Base-by-base conservation (phyloP, 257 asterid genomes). In the Solanum clarkiae region DNA sequence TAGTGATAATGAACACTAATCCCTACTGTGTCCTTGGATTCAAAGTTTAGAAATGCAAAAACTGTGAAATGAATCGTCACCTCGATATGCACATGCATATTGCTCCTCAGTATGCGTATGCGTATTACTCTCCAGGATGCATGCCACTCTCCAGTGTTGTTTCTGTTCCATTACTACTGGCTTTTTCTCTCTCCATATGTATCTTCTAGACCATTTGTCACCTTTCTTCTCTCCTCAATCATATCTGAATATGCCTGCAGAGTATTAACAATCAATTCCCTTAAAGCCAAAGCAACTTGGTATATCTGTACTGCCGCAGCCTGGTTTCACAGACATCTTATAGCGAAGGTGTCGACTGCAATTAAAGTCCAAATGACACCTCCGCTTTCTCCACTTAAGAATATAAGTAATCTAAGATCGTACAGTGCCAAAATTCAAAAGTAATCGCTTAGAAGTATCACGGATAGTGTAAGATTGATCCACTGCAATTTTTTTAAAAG, bases 171-270 rank as follows among this genome's bases (percentile, higher is more conserved):
- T 72, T 71, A 82, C 55, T 84, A 82, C 55, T 84, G 84, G 57
- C 86, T 68, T 60, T 86, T 88, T 81, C 90, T 49, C 82, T 26
- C 84, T 54, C 99, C 98, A 51, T 92, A 96, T 16, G 95, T 96
- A 89, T 95, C 99, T 88, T 96, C 98, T 32, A 68, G 72, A 18
- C 99, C 98, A n/a, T 89, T 90, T 6, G 89, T 89, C 51, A 93
- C 92, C 88, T 90, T 91, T 84, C 95, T 89, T 84, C 99, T 89
- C 80, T 91, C 97, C 6, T 90, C 90, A 22, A 95, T 95, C 99
- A 93, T 95, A 77, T 92, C 89, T 10, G 95, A 80, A 70, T 96
- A 95, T 62, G 86, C 94, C 98, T 94, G 94, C 55, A 32, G 36
- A 32, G 36, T 42, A 24, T 17, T 13, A 18, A 2, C 24, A 10